Base-by-base conservation (phyloP, 371 early-diverging fungal genomes). In the Actinomortierella ambigua region DNA sequence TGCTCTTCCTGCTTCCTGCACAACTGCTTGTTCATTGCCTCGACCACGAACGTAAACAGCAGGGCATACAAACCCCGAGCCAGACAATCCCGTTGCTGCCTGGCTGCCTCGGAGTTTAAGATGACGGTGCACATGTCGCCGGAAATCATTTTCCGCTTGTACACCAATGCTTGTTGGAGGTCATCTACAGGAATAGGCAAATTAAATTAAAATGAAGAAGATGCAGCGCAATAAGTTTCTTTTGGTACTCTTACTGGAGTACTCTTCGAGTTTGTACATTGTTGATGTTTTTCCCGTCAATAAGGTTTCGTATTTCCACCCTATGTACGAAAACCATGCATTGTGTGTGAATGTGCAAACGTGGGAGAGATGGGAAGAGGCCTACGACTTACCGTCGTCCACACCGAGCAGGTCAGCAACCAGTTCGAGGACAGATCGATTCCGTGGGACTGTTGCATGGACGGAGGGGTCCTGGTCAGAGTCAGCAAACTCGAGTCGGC, bases 111-210 rank as follows among this genome's bases (percentile, higher is more conserved):
- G 14, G 88, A 81, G 71, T 95, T 89, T 18, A 97, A 83, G 50
- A 93, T 92, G 13, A 94, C 85, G 0, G 96, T 94, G 62, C 92
- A 95, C 52, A 95, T 78, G 59, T 96, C 96, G 46, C 88, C 85
- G 23, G 89, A 84, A n/a, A 93, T 87, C 77, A 89, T 78, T 46
- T 77, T 78, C 1, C 86, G 78, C 73, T 87, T 84, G 77, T 87
- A 86, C 28, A 86, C 82, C 47, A 95, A 77, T 13, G 89, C 82
- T 18, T 64, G 86, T 56, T 93, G 91, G 28, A 98, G 81, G 29
- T 87, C 89, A 6, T 82, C 69, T 48, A 90, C 70, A 5, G 81
- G 63, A 1, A 87, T 76, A 53, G 80, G 83, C 24, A 26, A 15
- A 29, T 8, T 50, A 46, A 23, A 34, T 3, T 17, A 40, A 47